phyloP scores from a whole-genome alignment of 768 basidiomycete species.

The Leccinum rimulosum region DNA sequence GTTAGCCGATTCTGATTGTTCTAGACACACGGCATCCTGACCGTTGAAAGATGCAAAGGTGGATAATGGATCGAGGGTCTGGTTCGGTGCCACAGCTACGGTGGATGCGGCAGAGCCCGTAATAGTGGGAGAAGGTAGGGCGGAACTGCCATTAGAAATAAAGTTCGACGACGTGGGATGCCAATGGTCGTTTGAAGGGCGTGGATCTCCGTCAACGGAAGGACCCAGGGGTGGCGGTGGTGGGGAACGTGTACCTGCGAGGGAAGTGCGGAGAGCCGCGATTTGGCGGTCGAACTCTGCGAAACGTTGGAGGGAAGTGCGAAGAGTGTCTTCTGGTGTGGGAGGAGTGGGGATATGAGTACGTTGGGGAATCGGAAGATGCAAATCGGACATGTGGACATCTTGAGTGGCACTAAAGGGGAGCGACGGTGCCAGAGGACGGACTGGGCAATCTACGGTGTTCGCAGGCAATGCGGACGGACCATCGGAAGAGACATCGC shows the following conservation, averaged over 20 bases:
- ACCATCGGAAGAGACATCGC: constrained; percentile 26
- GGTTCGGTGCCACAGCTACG: constrained; percentile 9
- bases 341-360: constrained; percentile 12
- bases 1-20: constrained; percentile 12
- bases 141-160: constrained; percentile 12
- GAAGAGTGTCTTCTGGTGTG: constrained; percentile 37
- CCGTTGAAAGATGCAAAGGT: constrained; percentile 20
- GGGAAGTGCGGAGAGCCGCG: constrained; percentile 44
- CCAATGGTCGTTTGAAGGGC: constrained; percentile 19
- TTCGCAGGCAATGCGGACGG: constrained; percentile 11
- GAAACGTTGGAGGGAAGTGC: constrained; percentile 49
- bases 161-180: constrained; percentile 18
- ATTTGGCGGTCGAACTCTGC: constrained; percentile 55
- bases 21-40: constrained; percentile 16
- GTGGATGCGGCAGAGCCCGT: constrained; percentile 8
- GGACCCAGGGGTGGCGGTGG: constrained; percentile 25
- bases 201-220: constrained; percentile 19
- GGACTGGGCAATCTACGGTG: constrained; percentile 19
- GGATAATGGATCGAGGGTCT: constrained; percentile 17
- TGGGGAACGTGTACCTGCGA: constrained; percentile 27
- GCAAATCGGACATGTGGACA: constrained; percentile 47
- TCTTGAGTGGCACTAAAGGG: constrained; percentile 46
- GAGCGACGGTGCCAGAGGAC: constrained; percentile 26
- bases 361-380: constrained; percentile 21
- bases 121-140: constrained; percentile 1